Conservation (phyloP, 768 basidiomycete genomes). For the Mycena epipterygia region DNA sequence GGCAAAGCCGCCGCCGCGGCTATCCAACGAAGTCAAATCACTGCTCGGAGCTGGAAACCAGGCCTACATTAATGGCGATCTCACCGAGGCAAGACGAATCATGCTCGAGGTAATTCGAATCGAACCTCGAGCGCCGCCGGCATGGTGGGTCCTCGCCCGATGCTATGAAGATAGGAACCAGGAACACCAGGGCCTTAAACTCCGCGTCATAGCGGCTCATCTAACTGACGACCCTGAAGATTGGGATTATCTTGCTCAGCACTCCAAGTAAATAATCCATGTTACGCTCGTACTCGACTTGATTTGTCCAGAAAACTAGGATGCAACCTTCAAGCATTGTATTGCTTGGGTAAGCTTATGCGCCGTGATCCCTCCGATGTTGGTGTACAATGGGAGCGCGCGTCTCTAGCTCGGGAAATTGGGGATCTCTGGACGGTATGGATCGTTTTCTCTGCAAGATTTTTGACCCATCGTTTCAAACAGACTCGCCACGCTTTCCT, state of each 20-base stretch:
- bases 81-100: slow-evolving; percentile 77
- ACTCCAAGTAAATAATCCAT: too few relatives aligned
- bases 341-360: slow-evolving; percentile 90
- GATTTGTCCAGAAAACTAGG: slow-evolving; percentile 67
- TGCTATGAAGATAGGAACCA: slow-evolving; percentile 84
- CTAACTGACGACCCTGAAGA: slow-evolving; percentile 85
- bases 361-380: slow-evolving; percentile 86
- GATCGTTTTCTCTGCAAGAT: background rate
- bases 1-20: too few relatives aligned
- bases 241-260: slow-evolving; percentile 85
- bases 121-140: slow-evolving; percentile 85
- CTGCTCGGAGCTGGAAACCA: slow-evolving; percentile 91
- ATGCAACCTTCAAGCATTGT: slow-evolving; percentile 87
- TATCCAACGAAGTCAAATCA: slow-evolving; percentile 79
- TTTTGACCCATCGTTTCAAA: background rate
- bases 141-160: slow-evolving; percentile 91
- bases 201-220: slow-evolving; percentile 93
- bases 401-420: slow-evolving; percentile 82
- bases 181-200: slow-evolving; percentile 79
- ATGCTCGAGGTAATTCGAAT: slow-evolving; percentile 96
- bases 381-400: slow-evolving; percentile 93
- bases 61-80: slow-evolving; percentile 81
- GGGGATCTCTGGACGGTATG: slow-evolving; percentile 77
- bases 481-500: slow-evolving; percentile 78
- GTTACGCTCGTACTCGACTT: slow-evolving; percentile 9